Evolutionary conservation across 371 early-diverging fungal species (phyloP).

Genomic region (Mortierella polycephala): DNA sequence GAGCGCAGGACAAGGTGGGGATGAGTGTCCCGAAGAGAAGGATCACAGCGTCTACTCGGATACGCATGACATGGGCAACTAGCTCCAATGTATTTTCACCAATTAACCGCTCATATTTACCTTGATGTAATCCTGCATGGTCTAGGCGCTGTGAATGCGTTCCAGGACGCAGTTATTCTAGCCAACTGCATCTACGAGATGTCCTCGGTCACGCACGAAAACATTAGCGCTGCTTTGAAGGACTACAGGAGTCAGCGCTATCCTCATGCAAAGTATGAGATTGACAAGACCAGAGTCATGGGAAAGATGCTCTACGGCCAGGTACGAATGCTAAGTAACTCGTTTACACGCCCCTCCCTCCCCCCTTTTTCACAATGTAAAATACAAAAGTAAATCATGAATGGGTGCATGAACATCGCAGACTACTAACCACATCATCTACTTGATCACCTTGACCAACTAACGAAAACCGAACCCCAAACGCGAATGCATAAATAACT

Average conservation of each 20-base stretch:
- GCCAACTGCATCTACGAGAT: constrained; percentile 18
- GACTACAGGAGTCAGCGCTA: constrained; percentile 11
- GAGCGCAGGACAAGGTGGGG: neutral
- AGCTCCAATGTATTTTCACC: too few relatives aligned
- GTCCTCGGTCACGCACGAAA: neutral
- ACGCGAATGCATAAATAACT: neutral
- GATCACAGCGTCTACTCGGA: too few relatives aligned
- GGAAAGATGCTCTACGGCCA: constrained; percentile 22
- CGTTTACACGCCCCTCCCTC: neutral
- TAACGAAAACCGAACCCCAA: neutral
- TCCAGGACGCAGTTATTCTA: constrained; percentile 23
- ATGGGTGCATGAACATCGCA: neutral
- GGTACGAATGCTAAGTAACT: constrained; percentile 1
- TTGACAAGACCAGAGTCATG: constrained; percentile 1
- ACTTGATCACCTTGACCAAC: neutral
- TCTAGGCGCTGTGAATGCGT: constrained; percentile 17
- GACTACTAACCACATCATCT: neutral
- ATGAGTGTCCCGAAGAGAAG: too few relatives aligned
- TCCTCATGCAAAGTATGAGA: constrained; percentile 16
- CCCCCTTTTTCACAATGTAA: neutral
- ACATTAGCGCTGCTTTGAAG: constrained; percentile 2
- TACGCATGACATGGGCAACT: too few relatives aligned
- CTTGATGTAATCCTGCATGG: too few relatives aligned
- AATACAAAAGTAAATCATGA: too few relatives aligned
- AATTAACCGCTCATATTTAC: neutral